phyloP scores from a whole-genome alignment of 2,329 filamentous ascomycete genomes.

The Cladophialophora carrionii region DNA sequence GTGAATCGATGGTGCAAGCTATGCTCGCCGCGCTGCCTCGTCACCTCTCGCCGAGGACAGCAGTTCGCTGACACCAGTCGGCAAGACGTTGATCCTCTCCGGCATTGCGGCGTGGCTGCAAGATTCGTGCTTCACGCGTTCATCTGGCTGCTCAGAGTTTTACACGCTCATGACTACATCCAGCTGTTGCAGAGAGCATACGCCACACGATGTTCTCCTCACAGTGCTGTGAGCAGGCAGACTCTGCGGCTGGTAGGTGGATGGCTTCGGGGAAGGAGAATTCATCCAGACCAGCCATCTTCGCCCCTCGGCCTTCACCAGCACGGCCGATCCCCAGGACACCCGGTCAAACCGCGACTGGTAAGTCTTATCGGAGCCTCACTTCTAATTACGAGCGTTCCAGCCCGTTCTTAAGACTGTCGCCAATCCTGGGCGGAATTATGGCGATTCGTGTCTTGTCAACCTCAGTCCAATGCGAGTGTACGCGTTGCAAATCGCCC shows the following conservation, averaged over 20 bases:
- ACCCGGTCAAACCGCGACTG: background rate
- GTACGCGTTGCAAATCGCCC: slow-evolving; percentile 4
- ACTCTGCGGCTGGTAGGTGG: background rate
- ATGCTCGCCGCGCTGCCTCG: too few relatives aligned
- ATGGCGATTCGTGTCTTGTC: background rate
- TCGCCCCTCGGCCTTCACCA: background rate
- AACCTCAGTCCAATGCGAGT: background rate
- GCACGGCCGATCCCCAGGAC: background rate
- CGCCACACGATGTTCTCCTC: background rate
- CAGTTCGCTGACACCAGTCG: background rate
- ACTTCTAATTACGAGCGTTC: background rate
- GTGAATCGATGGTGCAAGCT: too few relatives aligned
- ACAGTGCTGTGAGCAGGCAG: background rate
- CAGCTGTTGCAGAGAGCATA: background rate
- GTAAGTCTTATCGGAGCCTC: background rate
- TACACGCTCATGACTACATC: background rate
- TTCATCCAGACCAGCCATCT: background rate
- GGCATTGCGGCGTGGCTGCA: background rate
- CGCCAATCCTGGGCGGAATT: background rate
- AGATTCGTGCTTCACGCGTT: background rate
- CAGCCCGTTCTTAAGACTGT: background rate
- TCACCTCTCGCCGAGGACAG: background rate
- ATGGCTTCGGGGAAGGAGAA: background rate
- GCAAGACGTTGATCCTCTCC: background rate
- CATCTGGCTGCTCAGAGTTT: background rate